Evolutionary conservation across 176 grass and related monocot species (phyloP), one percentile per base, ranked within the genome.

Genomic region (Oryza meridionalis): DNA sequence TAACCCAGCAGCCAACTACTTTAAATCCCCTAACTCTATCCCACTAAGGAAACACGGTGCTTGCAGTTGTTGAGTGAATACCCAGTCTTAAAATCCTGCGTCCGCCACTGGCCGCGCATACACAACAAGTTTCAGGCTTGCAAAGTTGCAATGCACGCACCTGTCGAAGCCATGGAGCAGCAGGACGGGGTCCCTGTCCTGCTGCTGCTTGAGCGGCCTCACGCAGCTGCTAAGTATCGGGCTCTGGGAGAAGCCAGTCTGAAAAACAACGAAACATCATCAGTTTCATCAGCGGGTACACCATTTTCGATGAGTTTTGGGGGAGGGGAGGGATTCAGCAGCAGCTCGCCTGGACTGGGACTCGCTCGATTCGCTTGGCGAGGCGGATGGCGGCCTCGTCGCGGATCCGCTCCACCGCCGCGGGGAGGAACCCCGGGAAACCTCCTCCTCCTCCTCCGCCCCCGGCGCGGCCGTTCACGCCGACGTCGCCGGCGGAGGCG

Each of bases 121-220:
- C 16, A 53, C 14, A 51, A 51, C 0, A 4, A 3, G 19, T 19
- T 53, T 53, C 50, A 53, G 50, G 1, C 11, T 7, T 55, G 16
- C 19, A 4, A 38, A 73, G 45, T 16, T 50, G 59, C 1, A 55
- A 21, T 73, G 53, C 21, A 45, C 68, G 3, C 72, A 98, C 96
- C 96, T 95, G 91, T 98, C 96, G 76, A 98, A 98, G 40, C 93
- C 89, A 61, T 98, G 96, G 70, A 98, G 93, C 37, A 98, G 93
- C 71, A 98, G 89, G 67, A 98, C 66, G 32, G 93, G 96, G 43
- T 94, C 89, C 6, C 6, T 50, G 50, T 67, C 44, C 17, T 47
- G 74, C 15, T 87, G 85, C 82, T 90, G 89, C 82, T 92, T 79
- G 38, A 92, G 79, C 19, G 96, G 96, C 86, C 87, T 98, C 46